Evolutionary conservation across 2,329 filamentous ascomycete species (phyloP), one percentile per base, ranked within the genome.

Genomic region (Scorias spongiosa): DNA sequence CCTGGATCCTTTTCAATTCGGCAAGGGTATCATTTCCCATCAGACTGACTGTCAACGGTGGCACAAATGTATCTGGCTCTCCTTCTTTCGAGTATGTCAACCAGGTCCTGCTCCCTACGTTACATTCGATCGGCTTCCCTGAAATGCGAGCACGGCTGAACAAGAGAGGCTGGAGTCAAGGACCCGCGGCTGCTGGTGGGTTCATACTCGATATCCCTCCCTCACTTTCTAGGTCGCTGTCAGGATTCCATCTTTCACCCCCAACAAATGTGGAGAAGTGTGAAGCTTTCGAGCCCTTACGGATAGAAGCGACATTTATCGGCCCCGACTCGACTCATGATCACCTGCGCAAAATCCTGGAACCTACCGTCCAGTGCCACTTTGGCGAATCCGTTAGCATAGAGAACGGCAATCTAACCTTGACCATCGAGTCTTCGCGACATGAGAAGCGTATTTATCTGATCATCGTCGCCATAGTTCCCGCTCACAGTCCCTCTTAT

Each of bases 61-160:
- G 75, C 7, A 79, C 75, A 0, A 78, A 78, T 49, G 70, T 74
- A 2, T 68, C 68, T 1, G 66, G 62, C 29, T 69, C 71, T 1
- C 74, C 74, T 7, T 74, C 70, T 2, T 67, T 66, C 52, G 75
- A 79, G 41, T 78, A 78, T 50, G 59, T 74, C 9, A 48, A 59
- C 2, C 68, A 76, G 51, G 74, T 78, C 2, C 63, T 79, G 5
- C 52, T 72, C 2, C 75, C 75, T 0, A 72, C 69, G 45, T 66
- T 78, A 17, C 48, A 59, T 2, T 59, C 54, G 28, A 63, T 78
- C 29, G 72, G 74, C 5, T 59, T 77, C 11, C 70, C 71, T 2
- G 50, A 46, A 2, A 63, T 77, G 37, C 53, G 57, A 0, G 54
- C 66, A 2, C 53, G 54, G 1, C 53, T 76, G 18, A 58, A 66